Evolutionary conservation across 352 stramenopile genomes (phyloP).

Genomic region (Phytopythium sindhum): DNA sequence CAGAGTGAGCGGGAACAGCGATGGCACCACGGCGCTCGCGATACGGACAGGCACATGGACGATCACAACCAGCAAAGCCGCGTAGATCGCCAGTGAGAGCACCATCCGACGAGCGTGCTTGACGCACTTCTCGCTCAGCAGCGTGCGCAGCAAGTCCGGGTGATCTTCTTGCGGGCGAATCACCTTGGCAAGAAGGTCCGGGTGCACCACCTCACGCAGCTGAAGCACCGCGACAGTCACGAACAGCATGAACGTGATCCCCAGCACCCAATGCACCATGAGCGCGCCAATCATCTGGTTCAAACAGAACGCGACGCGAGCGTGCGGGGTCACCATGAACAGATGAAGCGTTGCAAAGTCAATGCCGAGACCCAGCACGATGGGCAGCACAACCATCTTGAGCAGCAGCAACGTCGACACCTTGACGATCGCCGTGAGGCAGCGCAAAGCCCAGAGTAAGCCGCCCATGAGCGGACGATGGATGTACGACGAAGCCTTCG

Average conservation of each 20-base stretch:
- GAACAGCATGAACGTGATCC: constrained; percentile 98
- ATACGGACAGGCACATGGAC: constrained; percentile 85
- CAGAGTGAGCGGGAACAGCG: constrained; percentile 72
- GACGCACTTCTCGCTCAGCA: constrained; percentile 91
- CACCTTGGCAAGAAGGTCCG: constrained; percentile 85
- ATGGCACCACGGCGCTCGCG: constrained; percentile 39
- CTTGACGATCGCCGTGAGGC: constrained; percentile 89
- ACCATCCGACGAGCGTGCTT: constrained; percentile 95
- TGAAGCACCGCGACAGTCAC: constrained; percentile 96
- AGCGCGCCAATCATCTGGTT: constrained; percentile 89
- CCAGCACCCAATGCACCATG: constrained; percentile 96
- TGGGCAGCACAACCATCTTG: constrained; percentile 97
- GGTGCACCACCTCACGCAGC: constrained; percentile 93
- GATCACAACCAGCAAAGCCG: constrained; percentile 79
- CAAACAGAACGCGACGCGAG: constrained; percentile 82
- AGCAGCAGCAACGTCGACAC: constrained; percentile 94
- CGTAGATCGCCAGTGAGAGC: constrained; percentile 91
- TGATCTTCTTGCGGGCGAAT: constrained; percentile 96
- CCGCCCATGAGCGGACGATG: constrained; percentile 78
- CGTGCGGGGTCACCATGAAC: constrained; percentile 78
- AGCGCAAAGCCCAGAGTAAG: constrained; percentile 75
- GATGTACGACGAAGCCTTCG: constrained; percentile 79
- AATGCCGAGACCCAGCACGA: constrained; percentile 92
- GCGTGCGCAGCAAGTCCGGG: constrained; percentile 93
- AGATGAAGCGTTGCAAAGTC: constrained; percentile 91